Base-by-base conservation (phyloP, 257 asterid species). In the Solanum infundibuliforme region DNA sequence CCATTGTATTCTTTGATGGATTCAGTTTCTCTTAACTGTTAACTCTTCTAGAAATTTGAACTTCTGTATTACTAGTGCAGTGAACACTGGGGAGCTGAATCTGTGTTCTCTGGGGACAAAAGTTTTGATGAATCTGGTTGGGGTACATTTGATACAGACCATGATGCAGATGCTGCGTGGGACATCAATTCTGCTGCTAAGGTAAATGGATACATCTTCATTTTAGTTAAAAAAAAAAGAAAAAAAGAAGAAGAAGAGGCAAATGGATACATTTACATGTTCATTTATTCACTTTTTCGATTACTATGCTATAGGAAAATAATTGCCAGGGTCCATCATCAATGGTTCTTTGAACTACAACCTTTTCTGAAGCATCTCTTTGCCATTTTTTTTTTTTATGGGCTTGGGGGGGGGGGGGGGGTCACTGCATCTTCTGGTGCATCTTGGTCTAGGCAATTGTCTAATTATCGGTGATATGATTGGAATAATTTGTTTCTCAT, bases 101-200 rank as follows among this genome's bases (percentile, higher is more conserved):
- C 92, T 66, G 83, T 60, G 65, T 79, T 71, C 36, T 89, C 92
- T 87, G 86, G 87, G 75, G 91, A 92, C 75, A 90, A 87, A 91
- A 92, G 93, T 72, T 94, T 92, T 90, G 97, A 93, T 87, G 98
- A 94, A 87, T 93, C 98, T 20, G 90, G 90, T 83, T 94, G 98
- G 98, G 98, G 96, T 87, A 86, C 94, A 81, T 92, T 94, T 89
- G 98, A 95, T 91, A 77, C 92, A 73, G 90, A 90, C 90, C 95
- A 89, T 87, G 98, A 96, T 88, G 88, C 95, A 34, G 98, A 92
- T 89, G 90, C 95, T 12, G 91, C 90, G 27, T 94, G 94, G 95
- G 96, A 96, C 92, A 88, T 90, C 87, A 90, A 86, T 86, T 83
- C 94, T 87, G 87, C 85, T 88, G 82, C 91, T 90, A 93, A 95